Evolutionary conservation across 306 rosid species (phyloP), one percentile per base, ranked within the genome.

Genomic region (Cicer bijugum): DNA sequence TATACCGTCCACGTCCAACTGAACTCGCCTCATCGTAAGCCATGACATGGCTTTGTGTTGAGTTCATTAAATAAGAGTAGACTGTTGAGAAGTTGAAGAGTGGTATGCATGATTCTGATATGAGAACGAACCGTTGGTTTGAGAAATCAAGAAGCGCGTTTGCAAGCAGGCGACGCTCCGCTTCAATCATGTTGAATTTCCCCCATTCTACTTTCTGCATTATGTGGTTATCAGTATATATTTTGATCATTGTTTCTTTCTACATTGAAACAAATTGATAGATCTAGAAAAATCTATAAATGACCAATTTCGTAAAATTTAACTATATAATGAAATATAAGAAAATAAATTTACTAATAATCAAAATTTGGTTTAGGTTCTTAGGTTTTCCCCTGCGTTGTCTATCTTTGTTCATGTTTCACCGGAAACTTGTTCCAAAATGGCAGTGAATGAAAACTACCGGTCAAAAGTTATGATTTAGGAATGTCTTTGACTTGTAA

Each of bases 91-190:
- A 92, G 84, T 89, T 89, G 89, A 86, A 85, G 39, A 90, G 88
- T 2, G 97, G 98, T 7, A 92, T 82, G 82, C 98, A 87, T 0
- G 98, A 62, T n/a, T 92, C 96, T 0, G 98, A 92, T 12, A 92
- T 74, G 17, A 92, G 92, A 51, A 88, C 75, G 6, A 92, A 92
- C 0, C 98, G 83, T 46, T 90, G 80, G 88, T 92, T 92, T n/a
- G 98, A 92, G 47, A 89, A 5, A 37, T 92, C 97, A 0, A 92
- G 90, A 11, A 92, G 97, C 0, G 97, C 98, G 20, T 90, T 92
- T 2, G 90, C 92, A 5, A 92, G 84, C 0, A 92, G 82, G 4
- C 97, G 92, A 0, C 95, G 88, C 79, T 92, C 98, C 0, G 97
- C 98, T 76, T 88, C 92, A 0, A 92, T 75, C 98, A 92, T 86